Base-by-base conservation (phyloP, 805 yeast species). In the Saturnispora sanitii region DNA sequence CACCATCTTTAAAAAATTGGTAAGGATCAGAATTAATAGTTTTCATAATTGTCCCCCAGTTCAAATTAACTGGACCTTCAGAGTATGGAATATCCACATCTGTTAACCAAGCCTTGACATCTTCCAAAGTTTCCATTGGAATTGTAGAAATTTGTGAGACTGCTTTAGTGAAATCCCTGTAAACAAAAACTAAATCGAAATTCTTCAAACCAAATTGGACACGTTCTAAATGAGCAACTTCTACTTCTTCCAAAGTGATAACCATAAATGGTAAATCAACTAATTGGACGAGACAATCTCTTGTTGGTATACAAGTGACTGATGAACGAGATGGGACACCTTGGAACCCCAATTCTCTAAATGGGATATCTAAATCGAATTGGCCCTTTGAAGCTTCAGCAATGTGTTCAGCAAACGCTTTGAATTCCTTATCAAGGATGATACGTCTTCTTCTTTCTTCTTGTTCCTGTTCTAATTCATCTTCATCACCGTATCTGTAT, bases 281-380 rank as follows among this genome's bases (percentile, higher is more conserved):
- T 47, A 92, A 71, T 65, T 90, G 97, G 36, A 92, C 82, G 53
- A 92, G 71, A 70, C 97, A 92, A 60, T 92, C 97, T 56, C 97
- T 79, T 0, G 97, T 88, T 38, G 98, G 98, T 77, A 90, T 83
- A 71, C 95, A 81, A 54, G 81, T 78, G 15, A 92, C 96, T 13
- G 94, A 82, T 6, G 96, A 84, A 56, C 97, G 75, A 61, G 81
- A 83, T 30, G 98, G 97, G 21, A 92, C 98, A 73, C 98, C 98
- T 50, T 79, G 84, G 73, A 92, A 92, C 22, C 97, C 98, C 42
- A 92, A 72, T 57, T 92, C 97, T 57, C 96, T 77, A 67, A 92
- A 86, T 28, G 98, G 96, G 40, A 85, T 75, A 62, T 92, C 98
- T 43, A 92, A 78, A 52, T 87, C 96, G 33, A 88, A 68, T 46